phyloP scores from a whole-genome alignment of 441 rosid genomes.

The Populus hybrid region DNA sequence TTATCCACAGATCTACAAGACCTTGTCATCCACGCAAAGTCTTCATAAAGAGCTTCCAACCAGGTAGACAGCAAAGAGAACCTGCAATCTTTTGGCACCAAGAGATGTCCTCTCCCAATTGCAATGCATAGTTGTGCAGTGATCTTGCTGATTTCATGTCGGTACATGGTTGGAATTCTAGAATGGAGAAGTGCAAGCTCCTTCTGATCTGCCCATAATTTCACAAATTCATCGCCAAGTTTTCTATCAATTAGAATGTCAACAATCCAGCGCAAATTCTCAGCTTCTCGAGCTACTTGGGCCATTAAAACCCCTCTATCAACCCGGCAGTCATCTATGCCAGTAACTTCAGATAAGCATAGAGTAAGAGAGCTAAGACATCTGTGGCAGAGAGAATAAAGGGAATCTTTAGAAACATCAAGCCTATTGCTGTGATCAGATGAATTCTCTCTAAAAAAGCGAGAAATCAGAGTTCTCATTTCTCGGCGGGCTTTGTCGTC shows the following conservation, averaged over 20 bases:
- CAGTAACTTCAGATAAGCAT: constrained; percentile 51
- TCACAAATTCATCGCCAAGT: constrained; percentile 70
- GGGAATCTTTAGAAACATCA: constrained; percentile 16
- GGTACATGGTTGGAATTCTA: constrained; percentile 49
- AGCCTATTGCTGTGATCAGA: too few relatives aligned
- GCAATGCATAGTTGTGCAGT: too few relatives aligned
- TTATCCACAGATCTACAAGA: too few relatives aligned
- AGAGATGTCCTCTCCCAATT: too few relatives aligned
- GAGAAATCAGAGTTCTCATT: too few relatives aligned
- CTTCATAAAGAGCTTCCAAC: too few relatives aligned
- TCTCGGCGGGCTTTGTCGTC: too few relatives aligned
- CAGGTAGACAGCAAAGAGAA: too few relatives aligned
- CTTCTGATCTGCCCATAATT: constrained; percentile 88
- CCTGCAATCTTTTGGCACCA: too few relatives aligned
- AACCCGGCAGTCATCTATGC: constrained; percentile 33
- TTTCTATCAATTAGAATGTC: constrained; percentile 44
- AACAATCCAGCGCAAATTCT: constrained; percentile 87
- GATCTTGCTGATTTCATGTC: constrained; percentile 72
- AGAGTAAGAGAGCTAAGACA: constrained; percentile 39
- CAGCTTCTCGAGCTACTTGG: constrained; percentile 87
- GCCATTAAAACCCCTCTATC: too few relatives aligned
- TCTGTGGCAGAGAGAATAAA: constrained; percentile 74
- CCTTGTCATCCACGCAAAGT: too few relatives aligned
- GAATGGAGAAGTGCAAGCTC: constrained; percentile 86
- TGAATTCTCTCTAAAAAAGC: too few relatives aligned